Base-by-base conservation (phyloP, 495 filamentous ascomycete species). In the Cenococcum geophilum region DNA sequence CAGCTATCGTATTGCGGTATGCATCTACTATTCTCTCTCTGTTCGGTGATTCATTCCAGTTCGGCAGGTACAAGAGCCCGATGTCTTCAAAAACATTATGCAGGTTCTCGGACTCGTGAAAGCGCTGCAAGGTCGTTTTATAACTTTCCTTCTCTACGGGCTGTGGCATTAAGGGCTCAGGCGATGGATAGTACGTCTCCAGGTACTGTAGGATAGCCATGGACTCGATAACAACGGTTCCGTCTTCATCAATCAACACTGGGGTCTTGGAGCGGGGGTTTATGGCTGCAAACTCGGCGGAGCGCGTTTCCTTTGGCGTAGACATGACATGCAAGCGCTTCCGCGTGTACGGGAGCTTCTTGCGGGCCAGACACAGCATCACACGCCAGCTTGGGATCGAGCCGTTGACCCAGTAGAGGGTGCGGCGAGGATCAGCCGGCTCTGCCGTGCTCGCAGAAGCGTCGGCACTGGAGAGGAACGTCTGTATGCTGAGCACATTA, bases 1-100 rank as follows among this genome's bases (percentile, higher is more conserved):
- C 49, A 6, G 21, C 49, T 8, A 52, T 16, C 16, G 20, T 52
- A 23, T 32, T 52, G 14, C 25, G 14, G 25, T 27, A 52, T 16
- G 49, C 49, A 18, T 52, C 49, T 16, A 52, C 14, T 25, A 52
- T 52, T 16, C 49, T 23, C 25, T 52, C 49, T 27, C 49, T 5
- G 25, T 52, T 52, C 49, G 49, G 22, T 8, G 10, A 23, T 27
- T 52, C 21, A 4, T 52, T 32, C 49, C 49, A 52, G 18, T 32
- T 25, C 18, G 49, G 49, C 49, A 52, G 25, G 25, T 11, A 52
- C 48, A 52, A 16, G 5, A 52, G 25, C 23, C 25, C 49, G 6
- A 52, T 52, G 25, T 52, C 49, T 9, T 52, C 49, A 52, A 52
- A 52, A 8, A 23, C 20, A 32, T 52, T 52, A n/a, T 52, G 49